Evolutionary conservation across 164 flowering plant genomes (phyloP), one percentile per base, ranked within the genome.

Genomic region (Annona cherimola): DNA sequence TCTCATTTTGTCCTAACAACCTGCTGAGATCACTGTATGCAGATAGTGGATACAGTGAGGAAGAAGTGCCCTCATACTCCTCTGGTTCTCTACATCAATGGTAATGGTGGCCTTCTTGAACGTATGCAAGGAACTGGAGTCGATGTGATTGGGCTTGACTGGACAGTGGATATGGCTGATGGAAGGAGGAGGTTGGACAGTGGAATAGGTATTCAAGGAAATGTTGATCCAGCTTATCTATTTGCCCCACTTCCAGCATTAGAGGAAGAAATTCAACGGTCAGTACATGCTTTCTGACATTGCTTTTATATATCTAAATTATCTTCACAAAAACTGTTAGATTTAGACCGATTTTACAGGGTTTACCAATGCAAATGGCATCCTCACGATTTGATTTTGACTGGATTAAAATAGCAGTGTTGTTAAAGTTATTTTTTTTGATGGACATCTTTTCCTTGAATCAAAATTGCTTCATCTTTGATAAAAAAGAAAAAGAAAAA

Each of bases 111-210:
- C 50, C 86, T 95, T 81, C 96, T 95, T 70, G 99, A 95, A 75
- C 90, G 93, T 45, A 95, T 95, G 98, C 87, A 87, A 82, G 93
- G 83, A 74, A 86, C 89, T 63, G 99, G 97, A 63, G 96, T 91
- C 71, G 99, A 95, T 86, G 99, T 95, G 45, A 91, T 95, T 81
- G 99, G 99, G 74, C 92, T 95, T 72, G 99, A 92, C 76, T 95
- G 99, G 99, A 95, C 97, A 1, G 94, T 95, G 67, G 99, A 95
- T 78, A 95, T 95, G 97, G 92, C 86, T 45, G 99, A 95, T 83
- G 99, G 94, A 73, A 91, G 96, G 79, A 84, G 69, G 73, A 86
- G 98, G 20, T 79, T 95, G 79, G 98, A 96, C 14, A 83, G 50
- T 74, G 92, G 63, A 46, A 83, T 91, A 72, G 77, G 92, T 63